phyloP scores from a whole-genome alignment of 1,284 basidiomycete genomes.

The Boletellus sp. region DNA sequence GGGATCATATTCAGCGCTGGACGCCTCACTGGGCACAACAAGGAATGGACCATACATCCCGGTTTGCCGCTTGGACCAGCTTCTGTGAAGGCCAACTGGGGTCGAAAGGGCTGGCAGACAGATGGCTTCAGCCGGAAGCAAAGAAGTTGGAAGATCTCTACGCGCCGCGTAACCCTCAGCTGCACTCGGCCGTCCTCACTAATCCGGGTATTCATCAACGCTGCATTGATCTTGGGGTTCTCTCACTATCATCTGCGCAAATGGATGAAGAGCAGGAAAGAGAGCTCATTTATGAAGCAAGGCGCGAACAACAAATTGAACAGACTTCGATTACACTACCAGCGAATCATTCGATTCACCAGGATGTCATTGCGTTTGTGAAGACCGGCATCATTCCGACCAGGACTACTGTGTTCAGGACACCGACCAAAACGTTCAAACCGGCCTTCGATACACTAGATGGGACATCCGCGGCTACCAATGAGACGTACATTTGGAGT shows the following conservation, averaged over 20 bases:
- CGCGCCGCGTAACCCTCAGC: constrained; percentile 1
- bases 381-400: constrained; percentile 10
- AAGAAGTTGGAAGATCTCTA: constrained; percentile 37
- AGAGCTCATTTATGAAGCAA: constrained; percentile 40
- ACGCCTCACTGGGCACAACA: constrained; percentile 39
- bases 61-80: neutral
- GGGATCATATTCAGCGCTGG: constrained; percentile 31
- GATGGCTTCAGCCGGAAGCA: constrained; percentile 38
- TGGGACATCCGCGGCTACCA: neutral
- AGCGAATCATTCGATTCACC: constrained; percentile 18
- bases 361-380: constrained; percentile 18
- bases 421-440: neutral
- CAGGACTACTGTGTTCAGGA: neutral
- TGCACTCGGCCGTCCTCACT: neutral
- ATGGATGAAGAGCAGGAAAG: constrained; percentile 46
- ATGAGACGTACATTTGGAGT: constrained; percentile 12
- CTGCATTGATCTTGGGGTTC: constrained; percentile 27
- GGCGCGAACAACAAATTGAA: constrained; percentile 37
- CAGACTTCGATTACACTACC: too few species aligned
- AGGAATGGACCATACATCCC: neutral
- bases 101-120: constrained; percentile 11
- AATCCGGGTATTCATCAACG: constrained; percentile 27
- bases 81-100: neutral
- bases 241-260: constrained; percentile 1
- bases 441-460: constrained; percentile 1